Percentiles rank a stretch among this genome's conserved stretches.
These are phyloP conservation scores for Panaeolus cyanescens DNA, from an alignment of 768 basidiomycete species.

Conservation along the genomic window DNA sequence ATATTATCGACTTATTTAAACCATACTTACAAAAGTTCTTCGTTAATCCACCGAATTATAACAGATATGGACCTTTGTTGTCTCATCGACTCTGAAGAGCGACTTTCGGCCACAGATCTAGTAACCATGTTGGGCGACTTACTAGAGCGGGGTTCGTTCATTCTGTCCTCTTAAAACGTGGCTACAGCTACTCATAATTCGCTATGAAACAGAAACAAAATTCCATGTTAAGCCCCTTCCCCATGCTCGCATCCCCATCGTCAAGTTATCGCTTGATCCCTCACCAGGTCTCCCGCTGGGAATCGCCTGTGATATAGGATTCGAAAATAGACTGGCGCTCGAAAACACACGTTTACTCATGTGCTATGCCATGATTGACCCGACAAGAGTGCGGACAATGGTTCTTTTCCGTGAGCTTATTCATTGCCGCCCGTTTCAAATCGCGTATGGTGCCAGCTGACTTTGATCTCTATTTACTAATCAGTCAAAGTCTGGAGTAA, in stretches of 20 bases:
- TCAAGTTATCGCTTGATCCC: conserved; percentile 92
- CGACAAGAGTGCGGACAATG: conserved; percentile 88
- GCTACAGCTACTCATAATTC: conserved; percentile 5
- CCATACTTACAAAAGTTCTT: not conserved
- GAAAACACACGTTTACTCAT: conserved; percentile 96
- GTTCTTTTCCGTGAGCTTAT: conserved; percentile 89
- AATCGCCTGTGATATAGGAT: conserved; percentile 98
- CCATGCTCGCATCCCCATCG: conserved; percentile 97
- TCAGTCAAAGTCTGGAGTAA: conserved; percentile 99
- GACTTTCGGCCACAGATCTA: conserved; percentile 80
- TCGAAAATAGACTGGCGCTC: conserved; percentile 94
- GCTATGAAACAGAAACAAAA: conserved; percentile 72
- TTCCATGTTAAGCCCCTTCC: conserved; percentile 96
- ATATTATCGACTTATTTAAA: not conserved
- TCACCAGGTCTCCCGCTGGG: conserved; percentile 80
- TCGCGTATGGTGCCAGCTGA: conserved; percentile 15
- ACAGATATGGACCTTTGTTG: conserved; percentile 99
- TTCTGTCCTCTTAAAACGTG: conserved; percentile 5
- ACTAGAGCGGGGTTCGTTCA: conserved; percentile 79
- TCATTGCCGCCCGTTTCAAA: not conserved
- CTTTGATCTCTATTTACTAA: conserved; percentile 7
- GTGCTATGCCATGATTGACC: conserved; percentile 98
- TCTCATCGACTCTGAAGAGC: conserved; percentile 87
- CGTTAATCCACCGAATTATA: conserved; percentile 5
- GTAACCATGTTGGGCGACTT: conserved; percentile 94